These are phyloP conservation scores for Ophiostoma ulmi DNA, from an alignment of 2,329 filamentous ascomycete genomes.

Conservation along the genomic window DNA sequence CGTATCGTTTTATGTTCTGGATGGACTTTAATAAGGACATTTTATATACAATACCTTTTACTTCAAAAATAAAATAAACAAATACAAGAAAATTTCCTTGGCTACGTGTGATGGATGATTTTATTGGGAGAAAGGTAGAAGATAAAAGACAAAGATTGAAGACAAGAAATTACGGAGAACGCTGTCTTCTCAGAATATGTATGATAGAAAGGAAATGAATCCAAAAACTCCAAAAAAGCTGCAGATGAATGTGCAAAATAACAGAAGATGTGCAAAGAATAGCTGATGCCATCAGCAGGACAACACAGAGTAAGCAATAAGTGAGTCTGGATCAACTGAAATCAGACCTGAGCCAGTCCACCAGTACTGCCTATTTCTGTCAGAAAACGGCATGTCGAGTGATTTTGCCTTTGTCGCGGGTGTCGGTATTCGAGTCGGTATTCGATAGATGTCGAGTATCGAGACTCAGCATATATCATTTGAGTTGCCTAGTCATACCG, in stretches of 20 bases:
- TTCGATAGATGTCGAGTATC: neutral
- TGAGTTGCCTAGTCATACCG: neutral
- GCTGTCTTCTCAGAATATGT: neutral
- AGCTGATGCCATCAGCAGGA: neutral
- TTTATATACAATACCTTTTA: slow-evolving; percentile 19
- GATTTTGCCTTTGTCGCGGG: neutral
- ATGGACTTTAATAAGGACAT: slow-evolving; percentile 23
- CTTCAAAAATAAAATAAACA: slow-evolving; percentile 18
- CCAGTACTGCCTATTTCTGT: neutral
- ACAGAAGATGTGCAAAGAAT: neutral
- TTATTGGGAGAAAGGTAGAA: neutral
- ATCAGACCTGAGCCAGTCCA: neutral
- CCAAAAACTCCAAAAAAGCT: neutral
- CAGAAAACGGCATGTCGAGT: neutral
- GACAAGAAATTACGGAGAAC: neutral
- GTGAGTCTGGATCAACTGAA: neutral
- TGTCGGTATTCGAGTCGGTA: neutral
- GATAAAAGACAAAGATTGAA: neutral
- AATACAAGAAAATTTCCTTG: slow-evolving; percentile 19
- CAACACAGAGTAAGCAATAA: neutral
- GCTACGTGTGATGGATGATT: neutral
- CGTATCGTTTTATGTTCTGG: slow-evolving; percentile 37
- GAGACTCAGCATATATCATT: no score
- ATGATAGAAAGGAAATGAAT: neutral
- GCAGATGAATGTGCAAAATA: neutral